phyloP scores from a whole-genome alignment of 352 stramenopile genomes.

The Phytophthora sansomeana region DNA sequence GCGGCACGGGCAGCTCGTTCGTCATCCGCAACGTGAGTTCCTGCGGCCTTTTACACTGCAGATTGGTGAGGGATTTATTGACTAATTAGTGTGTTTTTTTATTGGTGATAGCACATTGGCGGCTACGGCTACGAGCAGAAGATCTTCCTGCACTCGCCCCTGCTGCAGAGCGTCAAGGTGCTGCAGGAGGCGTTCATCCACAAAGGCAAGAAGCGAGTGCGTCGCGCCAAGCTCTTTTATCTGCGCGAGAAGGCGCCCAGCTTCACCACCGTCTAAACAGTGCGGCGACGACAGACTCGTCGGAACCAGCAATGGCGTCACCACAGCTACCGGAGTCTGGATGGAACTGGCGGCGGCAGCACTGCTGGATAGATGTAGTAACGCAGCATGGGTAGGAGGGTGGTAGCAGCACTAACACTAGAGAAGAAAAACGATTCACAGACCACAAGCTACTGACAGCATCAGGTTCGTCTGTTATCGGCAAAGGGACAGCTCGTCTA shows the following conservation, averaged over 20 bases:
- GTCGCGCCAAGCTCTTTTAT: constrained; percentile 92
- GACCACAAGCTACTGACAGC: constrained; percentile 22
- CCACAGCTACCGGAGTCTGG: constrained; percentile 2
- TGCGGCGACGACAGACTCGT: constrained; percentile 23
- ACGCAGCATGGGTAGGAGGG: constrained; percentile 23
- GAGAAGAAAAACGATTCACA: constrained; percentile 40
- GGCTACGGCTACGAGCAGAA: constrained; percentile 90
- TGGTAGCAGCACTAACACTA: constrained; percentile 35
- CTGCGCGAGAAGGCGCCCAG: constrained; percentile 85
- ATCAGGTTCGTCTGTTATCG: constrained; percentile 33
- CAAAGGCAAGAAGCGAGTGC: constrained; percentile 92
- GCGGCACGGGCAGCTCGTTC: constrained; percentile 84
- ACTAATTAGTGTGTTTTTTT: constrained; percentile 16
- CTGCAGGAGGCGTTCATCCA: constrained; percentile 91
- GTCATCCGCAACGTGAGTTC: constrained; percentile 85
- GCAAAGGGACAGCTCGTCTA: constrained; percentile 12
- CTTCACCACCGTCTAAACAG: constrained; percentile 78
- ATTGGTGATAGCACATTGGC: constrained; percentile 70
- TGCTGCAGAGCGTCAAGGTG: constrained; percentile 90
- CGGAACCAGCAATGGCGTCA: constrained; percentile 5
- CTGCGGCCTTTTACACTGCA: not conserved
- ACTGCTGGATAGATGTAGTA: constrained; percentile 28
- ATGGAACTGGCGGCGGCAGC: not conserved
- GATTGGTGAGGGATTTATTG: not conserved
- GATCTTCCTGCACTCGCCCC: constrained; percentile 89